These are phyloP conservation scores for Claviceps fusiformis DNA, from an alignment of 2,329 filamentous ascomycete genomes.

Conservation along the genomic window DNA sequence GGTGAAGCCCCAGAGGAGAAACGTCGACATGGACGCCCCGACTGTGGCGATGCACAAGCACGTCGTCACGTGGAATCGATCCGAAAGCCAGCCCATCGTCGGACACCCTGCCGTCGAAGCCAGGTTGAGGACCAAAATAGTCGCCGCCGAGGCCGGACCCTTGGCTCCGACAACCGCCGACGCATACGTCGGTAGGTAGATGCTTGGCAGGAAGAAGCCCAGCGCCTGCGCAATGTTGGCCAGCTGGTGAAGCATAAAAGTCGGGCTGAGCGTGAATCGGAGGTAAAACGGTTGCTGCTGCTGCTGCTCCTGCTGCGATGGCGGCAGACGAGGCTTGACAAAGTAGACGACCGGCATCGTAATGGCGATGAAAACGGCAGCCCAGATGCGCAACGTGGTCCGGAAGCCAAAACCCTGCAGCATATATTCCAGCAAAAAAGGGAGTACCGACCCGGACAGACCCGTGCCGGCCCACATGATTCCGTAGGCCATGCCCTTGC, in stretches of 20 bases:
- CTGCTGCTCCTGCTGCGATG: conserved; percentile 13
- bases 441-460: conserved; percentile 31
- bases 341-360: conserved; percentile 37
- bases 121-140: conserved; percentile 41
- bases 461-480: conserved; percentile 38
- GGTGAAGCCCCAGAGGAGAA: conserved; percentile 45
- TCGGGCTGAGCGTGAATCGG: conserved; percentile 33
- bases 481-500: conserved; percentile 42
- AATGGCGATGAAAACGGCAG: conserved; percentile 29
- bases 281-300: conserved; percentile 21
- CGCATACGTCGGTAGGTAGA: conserved; percentile 44
- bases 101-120: conserved; percentile 41
- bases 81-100: conserved; percentile 38
- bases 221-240: conserved; percentile 41
- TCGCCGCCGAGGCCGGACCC: conserved; percentile 32
- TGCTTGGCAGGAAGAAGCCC: conserved; percentile 46
- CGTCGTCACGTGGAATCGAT: conserved; percentile 32
- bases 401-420: conserved; percentile 28
- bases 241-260: conserved; percentile 39
- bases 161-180: conserved; percentile 27
- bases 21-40: conserved; percentile 36
- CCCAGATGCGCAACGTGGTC: conserved; percentile 33
- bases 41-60: conserved; percentile 39
- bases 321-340: conserved; percentile 35
- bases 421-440: conserved; percentile 30